Evolutionary conservation across 2,329 filamentous ascomycete genomes (phyloP).

Genomic region (Lasiodiplodia sp.): DNA sequence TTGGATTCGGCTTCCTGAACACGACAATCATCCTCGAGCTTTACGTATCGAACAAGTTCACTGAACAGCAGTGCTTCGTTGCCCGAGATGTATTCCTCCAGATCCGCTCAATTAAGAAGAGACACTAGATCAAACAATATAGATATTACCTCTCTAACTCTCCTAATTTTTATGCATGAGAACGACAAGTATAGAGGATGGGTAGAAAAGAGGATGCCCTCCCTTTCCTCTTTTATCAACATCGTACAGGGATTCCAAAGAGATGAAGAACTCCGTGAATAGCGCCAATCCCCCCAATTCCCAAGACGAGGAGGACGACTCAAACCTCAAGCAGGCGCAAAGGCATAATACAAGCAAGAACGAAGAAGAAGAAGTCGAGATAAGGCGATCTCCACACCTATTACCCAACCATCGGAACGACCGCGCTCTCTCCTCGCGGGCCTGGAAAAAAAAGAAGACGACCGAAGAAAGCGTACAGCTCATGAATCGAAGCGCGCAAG

Average conservation of each 20-base stretch:
- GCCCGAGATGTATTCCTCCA: too few relatives aligned
- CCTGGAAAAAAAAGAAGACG: background rate
- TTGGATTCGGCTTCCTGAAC: too few relatives aligned
- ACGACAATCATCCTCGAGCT: too few relatives aligned
- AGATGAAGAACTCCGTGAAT: background rate
- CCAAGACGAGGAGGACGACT: background rate
- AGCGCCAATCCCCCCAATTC: background rate
- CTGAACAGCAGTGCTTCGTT: too few relatives aligned
- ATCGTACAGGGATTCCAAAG: background rate
- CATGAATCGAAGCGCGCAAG: background rate
- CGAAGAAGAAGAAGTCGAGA: background rate
- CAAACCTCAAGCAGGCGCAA: background rate
- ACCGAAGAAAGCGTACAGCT: background rate
- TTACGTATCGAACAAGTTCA: too few relatives aligned
- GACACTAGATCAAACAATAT: background rate
- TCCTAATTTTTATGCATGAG: background rate
- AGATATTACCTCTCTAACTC: background rate
- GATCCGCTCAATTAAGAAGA: background rate
- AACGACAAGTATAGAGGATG: background rate
- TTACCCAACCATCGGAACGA: background rate
- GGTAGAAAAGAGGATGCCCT: background rate
- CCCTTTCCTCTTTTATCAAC: background rate
- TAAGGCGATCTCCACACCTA: background rate
- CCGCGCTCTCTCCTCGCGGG: background rate
- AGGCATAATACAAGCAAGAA: slow-evolving; percentile 3